A percentile compares a stretch with the other conserved stretches of the same genome.
These are phyloP conservation scores for Monosporascus sp. DNA, from an alignment of 2,329 filamentous ascomycete species.

Conservation along the genomic window DNA sequence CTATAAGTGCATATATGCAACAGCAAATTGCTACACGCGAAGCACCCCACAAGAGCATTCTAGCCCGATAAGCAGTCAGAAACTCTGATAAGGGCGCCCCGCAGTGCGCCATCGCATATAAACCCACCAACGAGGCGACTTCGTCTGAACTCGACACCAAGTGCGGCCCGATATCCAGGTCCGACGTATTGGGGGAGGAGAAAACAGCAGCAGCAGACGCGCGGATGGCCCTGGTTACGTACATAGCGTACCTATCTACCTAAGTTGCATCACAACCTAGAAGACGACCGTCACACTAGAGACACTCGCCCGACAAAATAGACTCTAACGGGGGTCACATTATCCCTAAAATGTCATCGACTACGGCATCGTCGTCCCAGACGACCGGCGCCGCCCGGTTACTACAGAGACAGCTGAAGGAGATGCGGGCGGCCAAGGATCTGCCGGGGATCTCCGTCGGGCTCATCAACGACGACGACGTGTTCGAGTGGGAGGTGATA, in stretches of 20 bases:
- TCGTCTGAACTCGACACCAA: constrained; percentile 25
- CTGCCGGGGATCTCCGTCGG: constrained; percentile 93
- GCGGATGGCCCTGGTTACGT: not conserved
- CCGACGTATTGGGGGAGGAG: not conserved
- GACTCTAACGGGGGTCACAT: no score
- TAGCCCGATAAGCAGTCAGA: no score
- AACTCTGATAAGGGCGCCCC: not conserved
- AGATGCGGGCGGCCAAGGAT: constrained; percentile 88
- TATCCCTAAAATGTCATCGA: constrained; percentile 33
- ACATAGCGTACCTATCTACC: not conserved
- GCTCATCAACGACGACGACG: constrained; percentile 75
- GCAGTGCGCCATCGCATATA: not conserved
- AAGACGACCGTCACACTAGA: not conserved
- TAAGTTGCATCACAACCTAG: constrained; percentile 2
- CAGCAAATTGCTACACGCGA: no score
- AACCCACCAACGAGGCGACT: not conserved
- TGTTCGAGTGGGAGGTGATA: constrained; percentile 99
- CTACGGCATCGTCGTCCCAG: constrained; percentile 43
- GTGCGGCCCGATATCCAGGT: not conserved
- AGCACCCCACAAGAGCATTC: no score
- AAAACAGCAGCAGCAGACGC: not conserved
- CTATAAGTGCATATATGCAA: no score
- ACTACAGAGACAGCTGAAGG: constrained; percentile 80
- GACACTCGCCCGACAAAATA: no score
- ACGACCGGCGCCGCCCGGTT: constrained; percentile 63